phyloP scores from a whole-genome alignment of 768 basidiomycete species.

The Imleria badia region DNA sequence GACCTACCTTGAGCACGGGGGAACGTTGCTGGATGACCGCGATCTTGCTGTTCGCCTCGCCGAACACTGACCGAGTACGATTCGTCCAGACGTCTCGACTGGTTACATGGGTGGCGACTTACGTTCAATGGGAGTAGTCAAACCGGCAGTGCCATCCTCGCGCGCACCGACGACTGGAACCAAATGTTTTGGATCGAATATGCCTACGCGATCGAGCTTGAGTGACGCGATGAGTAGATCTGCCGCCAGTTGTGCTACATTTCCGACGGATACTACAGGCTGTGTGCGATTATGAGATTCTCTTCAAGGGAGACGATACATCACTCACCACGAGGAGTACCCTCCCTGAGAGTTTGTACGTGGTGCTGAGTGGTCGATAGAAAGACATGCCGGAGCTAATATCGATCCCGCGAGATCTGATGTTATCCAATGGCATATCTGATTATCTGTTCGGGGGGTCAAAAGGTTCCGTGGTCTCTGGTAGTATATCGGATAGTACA shows the following conservation, averaged over 20 bases:
- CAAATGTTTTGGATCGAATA: conserved; percentile 60
- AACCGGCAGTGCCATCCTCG: conserved; percentile 57
- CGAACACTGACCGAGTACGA: conserved; percentile 53
- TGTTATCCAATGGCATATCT: no score
- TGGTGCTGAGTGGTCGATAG: conserved; percentile 26
- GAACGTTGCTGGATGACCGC: conserved; percentile 77
- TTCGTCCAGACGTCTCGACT: not conserved
- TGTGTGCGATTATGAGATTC: conserved; percentile 22
- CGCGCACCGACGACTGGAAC: conserved; percentile 74
- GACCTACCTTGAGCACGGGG: conserved; percentile 68
- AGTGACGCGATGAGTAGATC: conserved; percentile 74
- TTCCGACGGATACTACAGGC: conserved; percentile 80
- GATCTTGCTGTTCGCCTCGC: conserved; percentile 47
- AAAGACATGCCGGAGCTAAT: conserved; percentile 23
- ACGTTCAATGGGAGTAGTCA: conserved; percentile 80
- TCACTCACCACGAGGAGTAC: conserved; percentile 31
- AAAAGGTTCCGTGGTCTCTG: conserved; percentile 23
- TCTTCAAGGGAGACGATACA: not conserved
- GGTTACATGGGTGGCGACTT: conserved; percentile 24
- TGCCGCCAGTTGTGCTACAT: conserved; percentile 75
- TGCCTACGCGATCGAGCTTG: conserved; percentile 56
- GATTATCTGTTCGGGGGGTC: not conserved
- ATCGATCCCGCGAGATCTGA: not conserved
- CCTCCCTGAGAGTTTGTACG: conserved; percentile 30
- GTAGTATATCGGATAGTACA: conserved; percentile 54